These are phyloP conservation scores for Ascomycota sp. DNA, from an alignment of 2,329 filamentous ascomycete species.

Conservation along the genomic window DNA sequence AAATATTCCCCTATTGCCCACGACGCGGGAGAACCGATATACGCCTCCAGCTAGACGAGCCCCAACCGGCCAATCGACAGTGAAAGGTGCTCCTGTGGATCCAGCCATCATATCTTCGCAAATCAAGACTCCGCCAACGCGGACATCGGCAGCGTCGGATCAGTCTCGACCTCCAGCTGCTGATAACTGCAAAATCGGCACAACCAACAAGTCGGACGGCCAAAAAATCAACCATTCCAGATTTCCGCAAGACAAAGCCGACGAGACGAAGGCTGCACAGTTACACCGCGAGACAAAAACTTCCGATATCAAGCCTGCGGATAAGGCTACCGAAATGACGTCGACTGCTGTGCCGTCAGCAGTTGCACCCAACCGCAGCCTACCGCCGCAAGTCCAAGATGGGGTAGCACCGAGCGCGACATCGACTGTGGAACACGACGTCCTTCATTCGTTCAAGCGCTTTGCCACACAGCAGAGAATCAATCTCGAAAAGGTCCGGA, in stretches of 20 bases:
- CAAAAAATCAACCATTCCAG: conserved; percentile 11
- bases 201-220: conserved; percentile 8
- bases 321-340: conserved; percentile 6
- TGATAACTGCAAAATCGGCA: conserved; percentile 12
- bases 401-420: conserved; percentile 21
- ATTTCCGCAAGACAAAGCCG: conserved; percentile 10
- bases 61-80: conserved; percentile 51
- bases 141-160: conserved; percentile 9
- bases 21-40: conserved; percentile 46
- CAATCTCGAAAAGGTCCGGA: conserved; percentile 34
- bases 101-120: conserved; percentile 85
- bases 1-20: conserved; percentile 46
- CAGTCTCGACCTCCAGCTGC: conserved; percentile 7
- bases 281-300: conserved; percentile 11
- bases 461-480: conserved; percentile 38
- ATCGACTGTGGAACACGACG: conserved; percentile 39
- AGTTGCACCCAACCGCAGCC: conserved; percentile 17
- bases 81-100: conserved; percentile 60
- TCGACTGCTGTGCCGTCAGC: conserved; percentile 12
- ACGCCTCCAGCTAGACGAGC: conserved; percentile 77
- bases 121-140: conserved; percentile 30
- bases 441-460: conserved; percentile 40
- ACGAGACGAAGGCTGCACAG: conserved; percentile 9
- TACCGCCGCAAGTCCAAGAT: conserved; percentile 19
- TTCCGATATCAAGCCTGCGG: conserved; percentile 9